Conservation (phyloP, 345 rosid genomes). For the Sonneratia caseolaris region DNA sequence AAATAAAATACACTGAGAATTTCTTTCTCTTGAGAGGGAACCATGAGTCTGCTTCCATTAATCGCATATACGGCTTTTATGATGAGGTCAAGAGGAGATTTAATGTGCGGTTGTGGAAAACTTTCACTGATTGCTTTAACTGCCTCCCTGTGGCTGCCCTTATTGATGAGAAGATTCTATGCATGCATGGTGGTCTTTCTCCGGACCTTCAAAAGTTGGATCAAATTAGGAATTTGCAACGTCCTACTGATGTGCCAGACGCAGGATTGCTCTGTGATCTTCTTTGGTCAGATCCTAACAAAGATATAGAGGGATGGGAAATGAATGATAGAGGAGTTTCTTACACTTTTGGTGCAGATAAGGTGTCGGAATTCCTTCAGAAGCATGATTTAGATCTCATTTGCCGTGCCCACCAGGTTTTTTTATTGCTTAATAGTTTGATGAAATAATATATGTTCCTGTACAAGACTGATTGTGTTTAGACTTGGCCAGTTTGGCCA, state of each 20-base stretch:
- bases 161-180: slow-evolving; percentile 69
- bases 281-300: slow-evolving; percentile 83
- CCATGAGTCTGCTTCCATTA: slow-evolving; percentile 44
- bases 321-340: slow-evolving; percentile 89
- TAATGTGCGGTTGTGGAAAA: slow-evolving; percentile 63
- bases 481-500: not conserved
- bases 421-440: not conserved
- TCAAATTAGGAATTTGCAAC: slow-evolving; percentile 52
- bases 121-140: slow-evolving; percentile 31
- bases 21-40: slow-evolving; percentile 43
- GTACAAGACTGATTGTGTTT: not conserved
- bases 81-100: slow-evolving; percentile 72
- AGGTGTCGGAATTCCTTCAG: slow-evolving; percentile 61
- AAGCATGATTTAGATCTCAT: slow-evolving; percentile 74
- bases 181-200: slow-evolving; percentile 91
- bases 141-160: slow-evolving; percentile 42
- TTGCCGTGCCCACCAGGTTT: slow-evolving; percentile 94
- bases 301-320: slow-evolving; percentile 68
- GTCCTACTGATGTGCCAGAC: slow-evolving; percentile 74
- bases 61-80: slow-evolving; percentile 42
- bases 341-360: slow-evolving; percentile 50
- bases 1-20: slow-evolving; percentile 36
- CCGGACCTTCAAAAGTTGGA: slow-evolving; percentile 60
- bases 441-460: not conserved
- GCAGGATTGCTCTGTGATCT: slow-evolving; percentile 79